These are phyloP conservation scores for Tuber indicum DNA, from an alignment of 495 filamentous ascomycete species.

Conservation along the genomic window DNA sequence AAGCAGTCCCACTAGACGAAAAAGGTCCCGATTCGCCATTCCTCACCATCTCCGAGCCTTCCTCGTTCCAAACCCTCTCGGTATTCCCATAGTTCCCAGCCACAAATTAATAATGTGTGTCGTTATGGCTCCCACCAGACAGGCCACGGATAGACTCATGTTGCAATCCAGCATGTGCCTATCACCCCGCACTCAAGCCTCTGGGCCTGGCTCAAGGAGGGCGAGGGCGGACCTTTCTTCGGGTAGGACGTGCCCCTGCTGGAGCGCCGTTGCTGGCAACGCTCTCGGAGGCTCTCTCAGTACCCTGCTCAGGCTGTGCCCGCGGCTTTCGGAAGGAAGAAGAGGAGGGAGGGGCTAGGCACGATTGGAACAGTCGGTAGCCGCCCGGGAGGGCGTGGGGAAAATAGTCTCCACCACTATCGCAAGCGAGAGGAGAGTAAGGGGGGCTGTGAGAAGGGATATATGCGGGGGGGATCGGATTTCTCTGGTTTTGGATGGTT, in stretches of 20 bases:
- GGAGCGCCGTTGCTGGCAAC: not conserved
- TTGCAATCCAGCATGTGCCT: not conserved
- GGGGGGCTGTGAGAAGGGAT: too few relatives aligned
- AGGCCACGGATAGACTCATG: not conserved
- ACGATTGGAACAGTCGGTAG: not conserved
- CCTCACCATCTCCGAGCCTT: not conserved
- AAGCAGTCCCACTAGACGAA: not conserved
- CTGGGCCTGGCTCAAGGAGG: not conserved
- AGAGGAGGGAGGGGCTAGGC: not conserved
- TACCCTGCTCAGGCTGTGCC: not conserved
- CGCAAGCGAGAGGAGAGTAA: too few relatives aligned
- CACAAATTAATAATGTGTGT: not conserved
- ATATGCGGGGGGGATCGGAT: too few relatives aligned
- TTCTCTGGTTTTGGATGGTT: too few relatives aligned
- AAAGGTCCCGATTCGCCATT: not conserved
- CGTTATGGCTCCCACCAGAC: not conserved
- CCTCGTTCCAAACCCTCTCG: not conserved
- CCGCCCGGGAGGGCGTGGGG: too few relatives aligned
- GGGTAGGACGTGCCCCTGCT: not conserved
- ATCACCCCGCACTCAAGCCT: not conserved
- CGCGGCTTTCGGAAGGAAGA: not conserved
- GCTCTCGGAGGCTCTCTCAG: not conserved
- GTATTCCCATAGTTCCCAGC: not conserved
- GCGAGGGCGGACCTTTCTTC: rapidly evolving
- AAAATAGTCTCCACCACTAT: not conserved